Conservation (phyloP, 2,329 filamentous ascomycete genomes). For the Colletotrichum sp. region DNA sequence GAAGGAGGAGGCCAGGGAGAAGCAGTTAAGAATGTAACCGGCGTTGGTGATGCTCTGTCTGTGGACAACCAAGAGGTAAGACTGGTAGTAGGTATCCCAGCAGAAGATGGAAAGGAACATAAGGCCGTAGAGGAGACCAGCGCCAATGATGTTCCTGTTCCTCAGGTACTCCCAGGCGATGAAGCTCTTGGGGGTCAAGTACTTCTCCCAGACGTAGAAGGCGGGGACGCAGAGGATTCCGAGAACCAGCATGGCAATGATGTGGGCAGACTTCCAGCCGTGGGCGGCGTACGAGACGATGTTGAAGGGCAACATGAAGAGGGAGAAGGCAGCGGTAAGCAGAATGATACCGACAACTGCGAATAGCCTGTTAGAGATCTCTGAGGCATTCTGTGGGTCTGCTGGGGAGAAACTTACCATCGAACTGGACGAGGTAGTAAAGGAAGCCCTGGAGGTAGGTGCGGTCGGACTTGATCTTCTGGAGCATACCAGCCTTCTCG, state of each 20-base stretch:
- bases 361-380: background rate
- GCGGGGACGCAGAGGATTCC: constrained; percentile 54
- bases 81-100: constrained; percentile 46
- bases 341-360: constrained; percentile 52
- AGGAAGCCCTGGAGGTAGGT: constrained; percentile 16
- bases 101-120: constrained; percentile 34
- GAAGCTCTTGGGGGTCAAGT: constrained; percentile 55
- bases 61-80: constrained; percentile 44
- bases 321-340: constrained; percentile 49
- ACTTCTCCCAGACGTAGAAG: constrained; percentile 57
- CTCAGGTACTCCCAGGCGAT: constrained; percentile 52
- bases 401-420: constrained; percentile 9
- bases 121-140: constrained; percentile 27
- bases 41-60: constrained; percentile 30
- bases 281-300: constrained; percentile 47
- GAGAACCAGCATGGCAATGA: constrained; percentile 54
- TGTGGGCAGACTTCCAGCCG: constrained; percentile 46
- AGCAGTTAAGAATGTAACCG: constrained; percentile 37
- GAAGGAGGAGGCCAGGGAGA: constrained; percentile 42
- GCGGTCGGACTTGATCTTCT: constrained; percentile 6
- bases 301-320: constrained; percentile 64
- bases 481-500: constrained; percentile 46
- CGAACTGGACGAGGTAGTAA: constrained; percentile 20
- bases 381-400: background rate
- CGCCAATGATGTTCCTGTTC: constrained; percentile 37